Evolutionary conservation across 148 eudicot genomes (phyloP), one percentile per base, ranked within the genome.

Genomic region (Nyssa sinensis): DNA sequence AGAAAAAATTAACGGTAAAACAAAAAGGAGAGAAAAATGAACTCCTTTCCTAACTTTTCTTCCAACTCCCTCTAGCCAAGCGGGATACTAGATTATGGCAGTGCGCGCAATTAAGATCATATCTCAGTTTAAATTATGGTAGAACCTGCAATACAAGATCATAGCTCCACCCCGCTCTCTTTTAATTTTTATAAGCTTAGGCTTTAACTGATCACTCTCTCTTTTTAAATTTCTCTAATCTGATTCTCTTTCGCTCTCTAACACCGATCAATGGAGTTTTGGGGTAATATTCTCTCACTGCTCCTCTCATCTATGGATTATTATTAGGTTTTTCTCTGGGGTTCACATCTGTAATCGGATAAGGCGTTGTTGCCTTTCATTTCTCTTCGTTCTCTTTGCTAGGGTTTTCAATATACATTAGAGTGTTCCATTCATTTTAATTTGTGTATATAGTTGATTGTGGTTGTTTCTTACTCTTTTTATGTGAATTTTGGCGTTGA

Each of bases 181-280:
- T 39, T 39, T 39, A 39, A 39, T 39, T 39, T 6, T 6, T 6
- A 1, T 41, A 9, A 1, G 7, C 11, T 13, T 9, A 41, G 12
- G 7, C 47, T 41, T 6, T 0, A 6, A 7, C 47, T 41, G 1
- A 2, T 7, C 49, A 8, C 49, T 3, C 11, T 23, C 21, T 62
- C 35, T 62, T n/a, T 62, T 34, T 35, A 10, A 68, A 29, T 17
- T 16, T 29, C 16, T 13, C 11, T 69, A 13, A 2, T 37, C 49
- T 31, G 61, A n/a, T n/a, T 12, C 51, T 44, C 16, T 19, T n/a
- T 25, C 53, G 24, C 49, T 70, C 57, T 30, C 14, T n/a, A 44
- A 5, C 49, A 7, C 17, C 49, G 32, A 62, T 32, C 69, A 71
- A 77, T 77, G 80, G 80, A 77, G 51, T 77, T 77, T 34, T 77